Evolutionary conservation across 2,329 filamentous ascomycete genomes (phyloP).

Genomic region (Aspergillus jensenii): DNA sequence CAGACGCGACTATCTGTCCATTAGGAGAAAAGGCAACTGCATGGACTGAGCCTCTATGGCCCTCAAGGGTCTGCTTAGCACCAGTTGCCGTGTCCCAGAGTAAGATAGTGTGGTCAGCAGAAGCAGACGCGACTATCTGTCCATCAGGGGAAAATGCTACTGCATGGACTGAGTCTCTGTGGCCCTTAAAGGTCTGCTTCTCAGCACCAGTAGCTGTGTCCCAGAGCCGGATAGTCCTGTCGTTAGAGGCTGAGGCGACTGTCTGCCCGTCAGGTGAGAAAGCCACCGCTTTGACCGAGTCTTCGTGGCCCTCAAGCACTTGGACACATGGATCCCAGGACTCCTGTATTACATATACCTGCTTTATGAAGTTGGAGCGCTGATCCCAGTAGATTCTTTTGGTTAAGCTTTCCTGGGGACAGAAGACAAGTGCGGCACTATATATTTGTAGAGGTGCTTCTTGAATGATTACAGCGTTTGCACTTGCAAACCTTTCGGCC

Average conservation of each 20-base stretch:
- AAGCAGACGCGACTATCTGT: background rate
- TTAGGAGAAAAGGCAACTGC: background rate
- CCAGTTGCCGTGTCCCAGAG: background rate
- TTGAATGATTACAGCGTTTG: background rate
- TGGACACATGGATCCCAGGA: slow-evolving; percentile 2
- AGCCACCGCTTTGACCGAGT: background rate
- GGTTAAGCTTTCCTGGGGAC: background rate
- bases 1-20: background rate
- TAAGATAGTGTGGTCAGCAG: background rate
- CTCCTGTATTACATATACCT: background rate
- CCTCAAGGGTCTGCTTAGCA: background rate
- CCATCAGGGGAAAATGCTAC: background rate
- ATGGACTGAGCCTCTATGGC: background rate
- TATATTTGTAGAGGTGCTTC: slow-evolving; percentile 8
- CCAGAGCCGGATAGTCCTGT: background rate
- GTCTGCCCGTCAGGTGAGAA: background rate
- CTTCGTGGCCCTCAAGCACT: background rate
- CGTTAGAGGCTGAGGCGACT: background rate
- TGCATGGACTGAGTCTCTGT: background rate
- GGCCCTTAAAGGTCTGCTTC: background rate
- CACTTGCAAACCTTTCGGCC: slow-evolving; percentile 3
- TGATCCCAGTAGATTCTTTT: slow-evolving; percentile 1
- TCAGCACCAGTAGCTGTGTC: background rate
- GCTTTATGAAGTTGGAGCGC: background rate
- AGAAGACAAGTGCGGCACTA: slow-evolving; percentile 2